Evolutionary conservation across 768 basidiomycete genomes (phyloP), one percentile per base, ranked within the genome.

Genomic region (Artomyces pyxidatus): DNA sequence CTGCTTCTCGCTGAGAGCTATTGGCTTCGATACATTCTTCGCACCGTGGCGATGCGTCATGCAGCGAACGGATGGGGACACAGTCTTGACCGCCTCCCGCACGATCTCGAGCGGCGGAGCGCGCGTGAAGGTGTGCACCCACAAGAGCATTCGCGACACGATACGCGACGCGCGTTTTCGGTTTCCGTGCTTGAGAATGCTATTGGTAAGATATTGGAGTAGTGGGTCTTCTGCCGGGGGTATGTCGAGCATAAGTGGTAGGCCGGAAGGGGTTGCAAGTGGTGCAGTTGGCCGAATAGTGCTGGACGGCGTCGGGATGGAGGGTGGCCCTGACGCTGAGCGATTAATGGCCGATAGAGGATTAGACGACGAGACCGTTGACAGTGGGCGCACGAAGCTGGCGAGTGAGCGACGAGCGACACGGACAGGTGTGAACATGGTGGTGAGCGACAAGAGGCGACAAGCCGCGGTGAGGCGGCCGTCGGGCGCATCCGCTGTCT

Each of bases 61-160:
- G 42, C 70, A 71, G 22, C 80, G 74, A 23, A 94, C 80, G 1
- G 81, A 78, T 1, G 94, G 94, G 3, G 88, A 74, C 2, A 80
- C 82, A 2, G 73, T 60, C 21, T 75, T 59, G 44, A 96, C 68
- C 0, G 92, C 93, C 59, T 81, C 65, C 32, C 82, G 80, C 4
- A 96, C 68, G 54, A 95, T 77, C 16, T 88, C 88, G 28, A 91
- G 69, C 0, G 92, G 86, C n/a, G 83, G 80, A 6, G 80, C 76
- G 47, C 82, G 75, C 14, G 90, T 94, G 50, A 85, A 69, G 9
- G 81, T 73, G 62, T 85, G 84, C 35, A 94, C 77, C 59, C 82
- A 71, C 16, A 80, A 64, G n/a, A 91, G 78, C 56, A 77, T 82
- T n/a, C 71, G 64, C 2, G 81, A 74, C 38, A 81, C 73, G 37